Percentiles rank a stretch among this genome's conserved stretches.
Conservation (phyloP, 2,329 filamentous ascomycete species). For the Sclerotinia subarctica region DNA sequence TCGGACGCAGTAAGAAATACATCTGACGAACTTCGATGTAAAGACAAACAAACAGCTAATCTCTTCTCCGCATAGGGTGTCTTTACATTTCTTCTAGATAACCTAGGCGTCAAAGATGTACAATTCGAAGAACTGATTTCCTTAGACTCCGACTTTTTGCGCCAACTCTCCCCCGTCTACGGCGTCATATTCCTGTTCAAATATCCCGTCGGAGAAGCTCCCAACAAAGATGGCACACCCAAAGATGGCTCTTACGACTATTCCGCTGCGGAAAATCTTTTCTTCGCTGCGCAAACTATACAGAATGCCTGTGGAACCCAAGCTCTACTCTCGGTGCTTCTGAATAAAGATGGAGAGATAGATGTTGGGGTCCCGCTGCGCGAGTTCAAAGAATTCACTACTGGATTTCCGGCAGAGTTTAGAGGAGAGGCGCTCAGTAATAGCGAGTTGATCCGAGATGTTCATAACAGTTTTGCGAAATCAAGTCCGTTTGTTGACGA, state of each 20-base stretch:
- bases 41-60: constrained; percentile 1
- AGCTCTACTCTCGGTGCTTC: constrained; percentile 82
- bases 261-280: constrained; percentile 70
- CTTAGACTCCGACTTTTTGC: constrained; percentile 73
- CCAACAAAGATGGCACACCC: constrained; percentile 56
- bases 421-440: constrained; percentile 70
- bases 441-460: constrained; percentile 55
- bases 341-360: constrained; percentile 71
- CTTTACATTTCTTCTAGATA: constrained; percentile 93
- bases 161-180: constrained; percentile 73
- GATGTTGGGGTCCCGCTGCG: constrained; percentile 58
- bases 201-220: constrained; percentile 69
- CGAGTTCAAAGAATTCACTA: constrained; percentile 71
- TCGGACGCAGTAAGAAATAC: constrained; percentile 74
- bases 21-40: background rate
- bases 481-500: constrained; percentile 89
- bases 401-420: constrained; percentile 63
- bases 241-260: constrained; percentile 80
- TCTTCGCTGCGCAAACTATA: constrained; percentile 96
- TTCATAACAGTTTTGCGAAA: constrained; percentile 72
- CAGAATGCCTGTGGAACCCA: constrained; percentile 98
- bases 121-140: constrained; percentile 96
- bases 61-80: constrained; percentile 60
- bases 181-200: constrained; percentile 99
- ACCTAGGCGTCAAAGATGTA: constrained; percentile 85